Percentiles rank a stretch among this genome's conserved stretches.
phyloP scores from a whole-genome alignment of 768 basidiomycete species.

The Chiua virens region DNA sequence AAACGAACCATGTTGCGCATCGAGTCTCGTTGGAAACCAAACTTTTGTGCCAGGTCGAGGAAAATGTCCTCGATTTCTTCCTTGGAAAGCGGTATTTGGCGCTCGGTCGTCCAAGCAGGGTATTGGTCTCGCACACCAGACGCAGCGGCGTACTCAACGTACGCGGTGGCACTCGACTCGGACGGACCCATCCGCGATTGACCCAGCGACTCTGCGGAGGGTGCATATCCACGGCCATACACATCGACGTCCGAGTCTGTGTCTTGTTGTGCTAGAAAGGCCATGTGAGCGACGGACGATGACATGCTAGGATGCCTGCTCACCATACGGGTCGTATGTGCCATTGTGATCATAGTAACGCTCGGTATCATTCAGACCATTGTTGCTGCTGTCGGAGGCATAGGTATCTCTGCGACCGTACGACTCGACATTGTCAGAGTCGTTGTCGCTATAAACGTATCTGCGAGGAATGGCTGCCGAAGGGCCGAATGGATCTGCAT shows the following conservation, averaged over 20 bases:
- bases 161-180: slow-evolving; percentile 71
- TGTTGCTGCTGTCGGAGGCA: slow-evolving; percentile 68
- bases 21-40: slow-evolving; percentile 94
- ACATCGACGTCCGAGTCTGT: slow-evolving; percentile 82
- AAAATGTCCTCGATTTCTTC: slow-evolving; percentile 99
- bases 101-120: slow-evolving; percentile 91
- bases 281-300: slow-evolving; percentile 8
- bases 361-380: slow-evolving; percentile 41
- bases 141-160: slow-evolving; percentile 58
- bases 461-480: slow-evolving; percentile 38
- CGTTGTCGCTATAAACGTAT: slow-evolving; percentile 69
- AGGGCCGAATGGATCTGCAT: slow-evolving; percentile 63
- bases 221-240: slow-evolving; percentile 67
- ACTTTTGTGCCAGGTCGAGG: slow-evolving; percentile 96
- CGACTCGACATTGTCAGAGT: slow-evolving; percentile 67
- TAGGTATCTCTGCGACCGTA: slow-evolving; percentile 66
- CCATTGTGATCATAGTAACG: slow-evolving; percentile 66
- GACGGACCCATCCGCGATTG: slow-evolving; percentile 59
- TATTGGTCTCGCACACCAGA: slow-evolving; percentile 77
- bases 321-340: slow-evolving; percentile 66
- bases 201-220: slow-evolving; percentile 73
- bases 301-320: slow-evolving; percentile 16
- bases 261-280: slow-evolving; percentile 63
- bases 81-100: slow-evolving; percentile 95
- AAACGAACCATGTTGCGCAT: slow-evolving; percentile 88